Evolutionary conservation across 2,329 filamentous ascomycete genomes (phyloP).

Genomic region (Diaporthe destruens): DNA sequence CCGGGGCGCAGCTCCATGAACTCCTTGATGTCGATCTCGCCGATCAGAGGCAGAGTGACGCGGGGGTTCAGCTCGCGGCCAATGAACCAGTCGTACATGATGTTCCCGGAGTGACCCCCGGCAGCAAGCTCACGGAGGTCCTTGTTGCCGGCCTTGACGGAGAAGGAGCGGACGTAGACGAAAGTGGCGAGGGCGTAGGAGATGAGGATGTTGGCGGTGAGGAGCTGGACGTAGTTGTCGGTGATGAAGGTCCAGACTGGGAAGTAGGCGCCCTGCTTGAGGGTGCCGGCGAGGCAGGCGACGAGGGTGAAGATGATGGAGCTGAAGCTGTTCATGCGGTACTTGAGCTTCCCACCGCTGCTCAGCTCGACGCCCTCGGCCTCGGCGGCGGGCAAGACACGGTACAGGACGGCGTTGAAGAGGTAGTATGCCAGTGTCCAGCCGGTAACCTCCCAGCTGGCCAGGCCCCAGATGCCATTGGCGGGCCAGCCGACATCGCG

Average conservation of each 20-base stretch:
- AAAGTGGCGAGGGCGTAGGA: slow-evolving; percentile 79
- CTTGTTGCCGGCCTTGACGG: slow-evolving; percentile 80
- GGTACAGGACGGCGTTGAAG: slow-evolving; percentile 80
- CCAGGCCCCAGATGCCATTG: slow-evolving; percentile 76
- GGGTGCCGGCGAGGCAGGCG: slow-evolving; percentile 80
- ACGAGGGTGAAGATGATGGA: slow-evolving; percentile 81
- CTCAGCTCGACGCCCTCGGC: slow-evolving; percentile 77
- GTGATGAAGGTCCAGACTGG: slow-evolving; percentile 92
- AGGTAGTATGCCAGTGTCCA: slow-evolving; percentile 83
- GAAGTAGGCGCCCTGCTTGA: slow-evolving; percentile 83
- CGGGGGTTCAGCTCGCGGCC: slow-evolving; percentile 95
- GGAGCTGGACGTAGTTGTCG: slow-evolving; percentile 88
- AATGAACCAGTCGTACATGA: slow-evolving; percentile 96
- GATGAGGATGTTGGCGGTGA: slow-evolving; percentile 86
- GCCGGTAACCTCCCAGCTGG: slow-evolving; percentile 76
- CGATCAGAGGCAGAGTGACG: slow-evolving; percentile 80
- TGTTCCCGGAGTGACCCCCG: slow-evolving; percentile 85
- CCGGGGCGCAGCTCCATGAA: slow-evolving; percentile 94
- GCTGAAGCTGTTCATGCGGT: slow-evolving; percentile 83
- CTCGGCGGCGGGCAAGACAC: slow-evolving; percentile 80
- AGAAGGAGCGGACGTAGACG: slow-evolving; percentile 86
- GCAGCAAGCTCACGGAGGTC: slow-evolving; percentile 82
- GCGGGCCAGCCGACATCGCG: slow-evolving; percentile 84
- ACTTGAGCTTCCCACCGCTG: slow-evolving; percentile 81
- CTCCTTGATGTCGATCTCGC: slow-evolving; percentile 89